Evolutionary conservation across 345 rosid genomes (phyloP).

Genomic region (Mallotus nudiflorus): DNA sequence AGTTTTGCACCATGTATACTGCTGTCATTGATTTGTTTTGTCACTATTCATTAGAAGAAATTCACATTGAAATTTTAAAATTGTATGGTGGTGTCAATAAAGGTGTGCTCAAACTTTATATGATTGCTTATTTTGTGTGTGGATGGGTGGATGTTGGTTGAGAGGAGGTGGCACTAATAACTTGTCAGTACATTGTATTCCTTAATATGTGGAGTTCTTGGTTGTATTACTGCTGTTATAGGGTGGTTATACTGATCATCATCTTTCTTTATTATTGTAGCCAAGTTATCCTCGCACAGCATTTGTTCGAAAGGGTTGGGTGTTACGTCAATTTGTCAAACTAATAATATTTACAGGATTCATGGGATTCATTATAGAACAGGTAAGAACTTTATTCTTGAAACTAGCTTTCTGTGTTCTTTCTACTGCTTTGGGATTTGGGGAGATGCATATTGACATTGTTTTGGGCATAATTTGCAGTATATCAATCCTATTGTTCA

Average conservation of each 20-base stretch:
- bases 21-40: background rate
- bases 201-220: background rate
- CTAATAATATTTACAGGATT: slow-evolving; percentile 85
- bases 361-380: slow-evolving; percentile 96
- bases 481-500: slow-evolving; percentile 94
- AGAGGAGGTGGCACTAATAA: background rate
- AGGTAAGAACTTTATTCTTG: slow-evolving; percentile 44
- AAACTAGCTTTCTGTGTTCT: slow-evolving; percentile 14
- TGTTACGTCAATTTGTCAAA: slow-evolving; percentile 79
- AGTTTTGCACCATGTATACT: background rate
- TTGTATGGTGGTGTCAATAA: background rate
- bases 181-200: background rate
- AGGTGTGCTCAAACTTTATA: background rate
- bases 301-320: slow-evolving; percentile 82
- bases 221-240: background rate
- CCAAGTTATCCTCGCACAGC: slow-evolving; percentile 83
- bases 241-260: slow-evolving; percentile 10
- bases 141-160: too few relatives aligned
- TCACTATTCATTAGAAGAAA: background rate
- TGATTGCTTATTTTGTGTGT: too few relatives aligned
- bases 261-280: slow-evolving; percentile 41
- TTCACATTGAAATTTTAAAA: too few relatives aligned
- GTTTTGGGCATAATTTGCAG: slow-evolving; percentile 52
- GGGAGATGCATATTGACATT: slow-evolving; percentile 17
- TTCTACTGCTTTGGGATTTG: background rate